Evolutionary conservation across 2,329 filamentous ascomycete species (phyloP), one percentile per base, ranked within the genome.

Genomic region (Alternaria triticina): DNA sequence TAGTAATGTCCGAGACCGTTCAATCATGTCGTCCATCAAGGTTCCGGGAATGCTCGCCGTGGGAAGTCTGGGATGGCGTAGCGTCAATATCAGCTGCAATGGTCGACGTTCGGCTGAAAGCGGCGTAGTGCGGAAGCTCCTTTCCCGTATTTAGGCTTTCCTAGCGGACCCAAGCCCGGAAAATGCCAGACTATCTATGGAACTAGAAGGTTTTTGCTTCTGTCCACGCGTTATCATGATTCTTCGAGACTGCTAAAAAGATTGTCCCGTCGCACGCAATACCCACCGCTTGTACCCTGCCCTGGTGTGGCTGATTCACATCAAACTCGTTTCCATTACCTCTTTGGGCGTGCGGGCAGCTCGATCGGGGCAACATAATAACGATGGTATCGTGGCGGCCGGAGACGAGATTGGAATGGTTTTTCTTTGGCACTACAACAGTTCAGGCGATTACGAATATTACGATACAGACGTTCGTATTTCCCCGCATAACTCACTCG

Each of bases 401-500:
- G 11, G n/a, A 51, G 23, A 64, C 64, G 33, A 44, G 40, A 40
- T 15, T 62, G 20, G 68, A 71, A 64, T 66, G 59, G 66, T 30
- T 50, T 10, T 71, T 71, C 33, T 63, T 72, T 23, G 62, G 47
- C 54, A 59, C 65, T 8, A 62, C 67, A 9, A 64, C 64, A 3
- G 36, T 46, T 12, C 70, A 73, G 51, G 70, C 64, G 12, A 23
- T 62, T 7, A 54, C 55, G 6, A 66, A 62, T 46, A 63, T 51
- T 5, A 45, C 58, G 8, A 57, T 72, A 43, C 63, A 73, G 28
- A 50, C 66, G 71, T 73, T 62, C 46, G 66, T 49, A 25, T 47
- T 12, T 40, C 17, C 33, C 17, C 12, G 28, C 40, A 40, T 17
- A 45, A 22, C 20, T 28, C 12, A 20, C 49, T 13, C 30, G 20